These are phyloP conservation scores for Raffaelea deltoideospora DNA, from an alignment of 2,329 filamentous ascomycete genomes.

Conservation along the genomic window DNA sequence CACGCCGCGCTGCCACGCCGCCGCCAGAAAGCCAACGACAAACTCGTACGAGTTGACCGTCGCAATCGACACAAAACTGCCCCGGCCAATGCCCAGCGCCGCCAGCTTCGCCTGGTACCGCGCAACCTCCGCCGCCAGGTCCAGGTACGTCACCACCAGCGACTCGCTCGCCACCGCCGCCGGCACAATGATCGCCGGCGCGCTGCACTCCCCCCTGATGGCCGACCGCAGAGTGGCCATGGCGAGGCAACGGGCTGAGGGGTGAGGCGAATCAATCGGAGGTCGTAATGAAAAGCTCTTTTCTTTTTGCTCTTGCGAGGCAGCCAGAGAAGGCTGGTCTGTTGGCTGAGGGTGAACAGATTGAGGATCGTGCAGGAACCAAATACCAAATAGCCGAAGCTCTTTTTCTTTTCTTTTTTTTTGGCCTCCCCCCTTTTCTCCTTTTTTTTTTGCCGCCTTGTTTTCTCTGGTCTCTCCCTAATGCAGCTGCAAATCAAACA, in stretches of 20 bases:
- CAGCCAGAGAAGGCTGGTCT: too few species aligned
- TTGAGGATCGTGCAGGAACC: neutral
- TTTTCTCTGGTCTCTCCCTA: too few species aligned
- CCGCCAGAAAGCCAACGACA: constrained; percentile 74
- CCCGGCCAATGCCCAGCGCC: constrained; percentile 51
- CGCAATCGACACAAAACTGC: constrained; percentile 66
- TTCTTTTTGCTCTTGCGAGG: too few species aligned
- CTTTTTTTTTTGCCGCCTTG: too few species aligned
- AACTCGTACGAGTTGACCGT: constrained; percentile 78
- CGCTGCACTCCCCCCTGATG: constrained; percentile 27
- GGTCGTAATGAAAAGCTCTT: too few species aligned
- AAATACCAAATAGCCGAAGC: neutral
- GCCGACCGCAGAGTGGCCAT: constrained; percentile 35
- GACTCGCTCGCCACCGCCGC: constrained; percentile 22
- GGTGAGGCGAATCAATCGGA: too few species aligned
- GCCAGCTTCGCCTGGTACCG: constrained; percentile 68
- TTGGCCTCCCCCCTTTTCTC: too few species aligned
- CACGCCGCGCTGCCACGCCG: constrained; percentile 69
- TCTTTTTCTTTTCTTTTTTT: too few species aligned
- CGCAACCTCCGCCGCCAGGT: constrained; percentile 49
- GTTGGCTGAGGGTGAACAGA: neutral
- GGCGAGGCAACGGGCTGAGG: too few species aligned
- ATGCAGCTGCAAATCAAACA: too few species aligned
- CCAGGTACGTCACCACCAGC: constrained; percentile 53
- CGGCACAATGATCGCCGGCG: constrained; percentile 55